Evolutionary conservation across 371 early-diverging fungal genomes (phyloP).

Genomic region (Mortierella sp.): DNA sequence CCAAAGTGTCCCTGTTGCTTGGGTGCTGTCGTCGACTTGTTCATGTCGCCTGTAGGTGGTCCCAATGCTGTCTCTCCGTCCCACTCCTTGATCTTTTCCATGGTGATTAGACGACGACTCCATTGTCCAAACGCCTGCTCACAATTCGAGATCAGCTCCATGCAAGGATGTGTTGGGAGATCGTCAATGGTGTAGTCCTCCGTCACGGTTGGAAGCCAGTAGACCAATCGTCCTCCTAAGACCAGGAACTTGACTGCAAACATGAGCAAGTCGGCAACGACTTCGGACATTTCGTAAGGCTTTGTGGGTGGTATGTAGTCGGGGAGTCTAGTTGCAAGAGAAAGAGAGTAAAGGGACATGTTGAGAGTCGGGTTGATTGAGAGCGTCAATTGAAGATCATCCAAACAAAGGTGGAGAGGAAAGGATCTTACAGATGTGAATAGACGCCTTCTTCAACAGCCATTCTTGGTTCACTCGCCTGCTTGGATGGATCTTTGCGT

Average conservation of each 20-base stretch:
- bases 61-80: conserved; percentile 34
- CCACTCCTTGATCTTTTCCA: conserved; percentile 82
- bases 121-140: conserved; percentile 95
- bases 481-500: conserved; percentile 68
- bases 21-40: conserved; percentile 43
- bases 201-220: conserved; percentile 95
- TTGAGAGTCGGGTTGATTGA: neutral
- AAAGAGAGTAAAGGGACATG: neutral
- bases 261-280: conserved; percentile 83
- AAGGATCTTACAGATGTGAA: conserved; percentile 66
- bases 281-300: conserved; percentile 94
- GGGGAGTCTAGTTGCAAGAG: conserved; percentile 50
- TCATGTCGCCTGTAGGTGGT: conserved; percentile 44
- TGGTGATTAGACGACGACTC: conserved; percentile 93
- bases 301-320: conserved; percentile 91
- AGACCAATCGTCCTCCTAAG: conserved; percentile 91
- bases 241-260: conserved; percentile 86
- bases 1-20: conserved; percentile 46
- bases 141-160: conserved; percentile 85
- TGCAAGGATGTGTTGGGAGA: conserved; percentile 85
- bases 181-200: conserved; percentile 85
- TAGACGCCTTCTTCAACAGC: conserved; percentile 70
- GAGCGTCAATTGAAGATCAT: neutral
- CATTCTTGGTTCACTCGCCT: conserved; percentile 61
- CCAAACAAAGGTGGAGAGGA: too few relatives aligned